phyloP scores from a whole-genome alignment of 2,329 filamentous ascomycete species.

The Pseudogymnoascus sp. region DNA sequence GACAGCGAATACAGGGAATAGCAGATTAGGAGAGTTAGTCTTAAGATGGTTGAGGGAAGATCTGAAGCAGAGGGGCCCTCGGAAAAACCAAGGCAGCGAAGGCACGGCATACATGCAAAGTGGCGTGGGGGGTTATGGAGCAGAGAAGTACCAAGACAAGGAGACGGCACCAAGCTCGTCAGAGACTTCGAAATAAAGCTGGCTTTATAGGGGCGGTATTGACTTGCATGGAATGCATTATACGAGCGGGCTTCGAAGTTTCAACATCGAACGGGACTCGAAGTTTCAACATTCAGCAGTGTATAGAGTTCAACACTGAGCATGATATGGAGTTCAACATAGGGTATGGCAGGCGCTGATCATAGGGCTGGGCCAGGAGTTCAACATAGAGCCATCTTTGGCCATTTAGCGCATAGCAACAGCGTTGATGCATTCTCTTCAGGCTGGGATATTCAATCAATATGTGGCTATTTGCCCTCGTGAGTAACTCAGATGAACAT shows the following conservation, averaged over 20 bases:
- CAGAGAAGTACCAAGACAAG: constrained; percentile 36
- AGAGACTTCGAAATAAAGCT: neutral
- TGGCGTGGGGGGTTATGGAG: constrained; percentile 56
- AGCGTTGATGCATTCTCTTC: neutral
- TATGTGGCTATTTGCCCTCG: neutral
- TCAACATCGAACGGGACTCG: constrained; percentile 9
- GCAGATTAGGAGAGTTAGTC: constrained; percentile 76
- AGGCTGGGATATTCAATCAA: neutral
- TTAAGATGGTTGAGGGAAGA: constrained; percentile 80
- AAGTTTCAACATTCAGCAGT: constrained; percentile 5
- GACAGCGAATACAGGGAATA: constrained; percentile 54
- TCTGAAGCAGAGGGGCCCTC: constrained; percentile 66
- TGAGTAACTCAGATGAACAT: neutral
- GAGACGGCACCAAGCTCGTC: neutral
- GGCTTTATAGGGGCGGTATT: neutral
- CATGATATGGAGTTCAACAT: constrained; percentile 9
- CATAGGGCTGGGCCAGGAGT: neutral
- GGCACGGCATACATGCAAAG: constrained; percentile 43
- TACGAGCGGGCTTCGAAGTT: constrained; percentile 11
- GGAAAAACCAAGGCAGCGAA: constrained; percentile 35
- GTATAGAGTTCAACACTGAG: constrained; percentile 10
- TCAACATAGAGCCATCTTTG: constrained; percentile 4
- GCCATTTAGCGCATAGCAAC: constrained; percentile 2
- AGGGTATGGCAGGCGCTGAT: neutral
- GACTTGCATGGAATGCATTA: neutral